phyloP scores from a whole-genome alignment of 1,284 basidiomycete species.

The Sporisorium exsertum region DNA sequence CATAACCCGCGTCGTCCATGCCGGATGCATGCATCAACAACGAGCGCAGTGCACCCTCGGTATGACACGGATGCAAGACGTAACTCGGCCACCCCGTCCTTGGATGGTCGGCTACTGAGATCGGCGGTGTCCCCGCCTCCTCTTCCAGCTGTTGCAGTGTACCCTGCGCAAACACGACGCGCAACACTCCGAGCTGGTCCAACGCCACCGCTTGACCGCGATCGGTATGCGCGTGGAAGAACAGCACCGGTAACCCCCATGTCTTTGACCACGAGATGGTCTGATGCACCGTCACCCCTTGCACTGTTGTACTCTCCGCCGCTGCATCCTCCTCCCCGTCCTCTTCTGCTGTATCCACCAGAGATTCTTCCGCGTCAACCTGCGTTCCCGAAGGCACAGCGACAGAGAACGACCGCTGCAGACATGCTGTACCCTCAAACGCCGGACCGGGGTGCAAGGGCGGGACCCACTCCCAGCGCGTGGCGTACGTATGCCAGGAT shows the following conservation, averaged over 20 bases:
- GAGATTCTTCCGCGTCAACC: no score
- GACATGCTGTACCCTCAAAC: conserved; percentile 10
- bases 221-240: conserved; percentile 16
- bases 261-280: conserved; percentile 17
- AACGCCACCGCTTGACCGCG: conserved; percentile 10
- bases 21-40: not conserved
- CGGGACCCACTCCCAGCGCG: conserved; percentile 9
- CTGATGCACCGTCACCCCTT: conserved; percentile 10
- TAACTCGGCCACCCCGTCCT: conserved; percentile 11
- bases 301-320: not conserved
- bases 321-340: not conserved
- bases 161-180: not conserved
- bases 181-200: not conserved
- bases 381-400: not conserved
- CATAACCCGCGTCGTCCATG: conserved; percentile 3
- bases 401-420: conserved; percentile 14
- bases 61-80: conserved; percentile 45
- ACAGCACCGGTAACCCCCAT: conserved; percentile 34
- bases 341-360: not conserved
- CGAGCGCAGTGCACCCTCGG: not conserved
- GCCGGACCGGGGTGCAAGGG: not conserved
- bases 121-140: not conserved
- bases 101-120: conserved; percentile 38
- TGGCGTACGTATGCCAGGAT: conserved; percentile 28
- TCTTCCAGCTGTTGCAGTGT: not conserved